A percentile compares a stretch with the other conserved stretches of the same genome.
Evolutionary conservation across 2,329 filamentous ascomycete genomes (phyloP).

Genomic region (Colletotrichum paranaense): DNA sequence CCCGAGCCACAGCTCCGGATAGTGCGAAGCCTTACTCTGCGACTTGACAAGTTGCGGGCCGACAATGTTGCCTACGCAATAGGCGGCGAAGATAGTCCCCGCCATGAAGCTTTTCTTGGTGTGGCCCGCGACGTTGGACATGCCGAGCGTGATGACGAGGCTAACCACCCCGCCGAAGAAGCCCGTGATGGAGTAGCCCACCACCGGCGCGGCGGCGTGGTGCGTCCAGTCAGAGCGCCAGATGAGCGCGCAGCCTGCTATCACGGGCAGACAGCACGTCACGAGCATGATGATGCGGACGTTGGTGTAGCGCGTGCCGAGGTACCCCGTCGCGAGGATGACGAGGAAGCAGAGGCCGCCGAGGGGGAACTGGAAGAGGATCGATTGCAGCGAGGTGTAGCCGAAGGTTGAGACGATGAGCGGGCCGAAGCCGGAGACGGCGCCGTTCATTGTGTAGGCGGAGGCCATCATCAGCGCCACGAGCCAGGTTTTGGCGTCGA

Average conservation of each 20-base stretch:
- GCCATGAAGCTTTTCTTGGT: constrained; percentile 85
- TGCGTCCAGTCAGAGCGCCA: constrained; percentile 76
- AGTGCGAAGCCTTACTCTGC: constrained; percentile 73
- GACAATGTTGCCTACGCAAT: constrained; percentile 81
- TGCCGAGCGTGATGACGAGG: constrained; percentile 61
- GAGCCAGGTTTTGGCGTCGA: constrained; percentile 73
- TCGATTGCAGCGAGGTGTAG: constrained; percentile 71
- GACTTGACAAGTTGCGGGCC: constrained; percentile 78
- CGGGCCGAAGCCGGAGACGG: constrained; percentile 76
- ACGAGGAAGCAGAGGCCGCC: constrained; percentile 75
- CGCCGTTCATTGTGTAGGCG: constrained; percentile 78
- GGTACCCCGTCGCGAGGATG: constrained; percentile 74
- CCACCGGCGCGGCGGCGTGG: constrained; percentile 73
- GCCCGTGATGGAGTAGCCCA: constrained; percentile 78
- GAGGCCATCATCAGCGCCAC: constrained; percentile 76
- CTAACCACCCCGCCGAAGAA: constrained; percentile 79
- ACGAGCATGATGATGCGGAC: constrained; percentile 74
- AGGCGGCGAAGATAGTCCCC: constrained; percentile 78
- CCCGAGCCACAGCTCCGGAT: constrained; percentile 77
- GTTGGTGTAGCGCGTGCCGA: constrained; percentile 70
- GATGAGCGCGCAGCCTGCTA: constrained; percentile 79
- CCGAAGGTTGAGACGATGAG: constrained; percentile 80
- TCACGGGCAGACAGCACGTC: constrained; percentile 76
- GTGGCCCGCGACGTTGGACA: constrained; percentile 78
- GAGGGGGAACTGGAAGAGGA: constrained; percentile 80